A percentile compares a stretch with the other conserved stretches of the same genome.
These are phyloP conservation scores for Diaporthe longicolla DNA, from an alignment of 2,329 filamentous ascomycete species.

Conservation along the genomic window DNA sequence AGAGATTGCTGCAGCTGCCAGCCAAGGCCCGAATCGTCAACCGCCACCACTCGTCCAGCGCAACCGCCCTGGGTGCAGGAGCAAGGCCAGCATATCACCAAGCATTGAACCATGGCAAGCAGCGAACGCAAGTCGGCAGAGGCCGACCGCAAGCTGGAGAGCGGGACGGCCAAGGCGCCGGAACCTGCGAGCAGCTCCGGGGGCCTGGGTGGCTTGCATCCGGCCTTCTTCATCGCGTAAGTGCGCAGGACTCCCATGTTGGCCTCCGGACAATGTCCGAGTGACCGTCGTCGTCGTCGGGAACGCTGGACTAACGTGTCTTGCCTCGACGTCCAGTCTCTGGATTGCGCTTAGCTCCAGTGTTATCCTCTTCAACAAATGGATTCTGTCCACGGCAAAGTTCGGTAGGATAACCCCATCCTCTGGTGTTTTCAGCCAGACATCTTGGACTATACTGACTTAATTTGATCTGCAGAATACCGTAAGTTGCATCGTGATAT, in stretches of 20 bases:
- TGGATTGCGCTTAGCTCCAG: slow-evolving; percentile 92
- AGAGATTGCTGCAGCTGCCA: not conserved
- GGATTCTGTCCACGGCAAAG: slow-evolving; percentile 84
- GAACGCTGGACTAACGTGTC: not conserved
- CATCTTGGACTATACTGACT: slow-evolving; percentile 8
- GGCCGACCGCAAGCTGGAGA: slow-evolving; percentile 42
- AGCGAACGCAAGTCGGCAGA: slow-evolving; percentile 42
- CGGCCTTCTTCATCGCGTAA: slow-evolving; percentile 82
- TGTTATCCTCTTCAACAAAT: slow-evolving; percentile 98
- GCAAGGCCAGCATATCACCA: not conserved
- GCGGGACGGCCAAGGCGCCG: slow-evolving; percentile 37
- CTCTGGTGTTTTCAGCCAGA: not conserved
- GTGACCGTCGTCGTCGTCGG: not conserved
- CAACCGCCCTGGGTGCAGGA: not conserved
- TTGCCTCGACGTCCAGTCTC: slow-evolving; percentile 63
- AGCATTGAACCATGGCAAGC: slow-evolving; percentile 37
- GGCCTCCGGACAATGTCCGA: not conserved
- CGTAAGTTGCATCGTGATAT: slow-evolving; percentile 18
- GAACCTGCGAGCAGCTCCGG: slow-evolving; percentile 34
- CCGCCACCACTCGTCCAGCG: not conserved
- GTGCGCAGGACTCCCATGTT: slow-evolving; percentile 47
- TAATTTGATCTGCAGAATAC: slow-evolving; percentile 29
- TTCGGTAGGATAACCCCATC: slow-evolving; percentile 72
- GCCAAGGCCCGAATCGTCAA: not conserved
- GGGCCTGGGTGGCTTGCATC: slow-evolving; percentile 65